Base-by-base conservation (phyloP, 805 yeast species). In the Monosporozyma servazzii region DNA sequence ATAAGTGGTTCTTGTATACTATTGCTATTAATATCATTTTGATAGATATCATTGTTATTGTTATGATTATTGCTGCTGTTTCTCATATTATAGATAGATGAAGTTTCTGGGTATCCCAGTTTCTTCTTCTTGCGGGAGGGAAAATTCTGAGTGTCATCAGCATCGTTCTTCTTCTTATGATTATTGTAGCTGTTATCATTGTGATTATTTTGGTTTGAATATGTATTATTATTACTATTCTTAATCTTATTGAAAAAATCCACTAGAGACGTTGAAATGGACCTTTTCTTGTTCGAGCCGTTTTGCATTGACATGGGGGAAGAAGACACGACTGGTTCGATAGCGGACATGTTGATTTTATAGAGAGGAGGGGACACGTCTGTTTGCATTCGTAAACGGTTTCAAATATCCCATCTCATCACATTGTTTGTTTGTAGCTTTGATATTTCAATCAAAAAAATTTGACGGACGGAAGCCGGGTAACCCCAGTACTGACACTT, bases 261-360 rank as follows among this genome's bases (percentile, higher is more conserved):
- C 47, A 56, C 51, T 6, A 65, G 50, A 2, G 65, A 55, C 3
- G 69, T 59, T 9, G 69, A 65, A 15, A 65, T 54, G 15, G 67
- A 62, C 45, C 67, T 58, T 53, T 58, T 63, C 44, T 20, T 20
- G 3, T 37, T 10, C 15, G 41, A 37, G 5, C 41, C 41, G 17
- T 39, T 40, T 40, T 30, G 37, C 27, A 4, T 6, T 21, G 29
- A 5, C 27, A 21, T 21, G 13, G 44, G 44, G 4, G 44, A 40
- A 20, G 44, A 40, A 13, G 44, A 20, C 44, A 40, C 18, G n/a
- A 40, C 29, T 13, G 44, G 17, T 40, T 40, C 44, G 13, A 11
- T 40, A 8, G 21, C 27, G 5, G 44, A 40, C 44, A 40, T 40
- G 17, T 10, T 39, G 21, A 7, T 6, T 17, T 13, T n/a, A n/a